These are phyloP conservation scores for Scheffersomyces parashehatae DNA, from an alignment of 1,139 yeast genomes.

Conservation along the genomic window DNA sequence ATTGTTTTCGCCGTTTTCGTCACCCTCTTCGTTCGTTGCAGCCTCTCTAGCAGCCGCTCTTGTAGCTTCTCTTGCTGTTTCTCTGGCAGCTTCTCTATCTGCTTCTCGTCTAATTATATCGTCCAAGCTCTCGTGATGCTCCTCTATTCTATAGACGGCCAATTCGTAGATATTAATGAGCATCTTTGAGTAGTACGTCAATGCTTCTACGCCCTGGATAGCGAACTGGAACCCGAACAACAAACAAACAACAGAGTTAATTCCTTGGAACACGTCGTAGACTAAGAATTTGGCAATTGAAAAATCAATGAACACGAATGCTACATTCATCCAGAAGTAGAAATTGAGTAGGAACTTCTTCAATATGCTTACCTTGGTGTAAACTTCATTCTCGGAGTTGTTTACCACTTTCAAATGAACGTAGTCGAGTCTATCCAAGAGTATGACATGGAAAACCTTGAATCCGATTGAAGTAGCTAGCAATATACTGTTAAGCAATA, in stretches of 20 bases:
- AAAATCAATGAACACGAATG: conserved; percentile 52
- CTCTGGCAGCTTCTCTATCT: background rate
- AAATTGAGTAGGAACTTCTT: conserved; percentile 16
- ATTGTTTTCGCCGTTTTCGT: conserved; percentile 2
- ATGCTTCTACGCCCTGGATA: conserved; percentile 57
- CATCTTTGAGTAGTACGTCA: conserved; percentile 50
- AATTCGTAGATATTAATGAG: conserved; percentile 61
- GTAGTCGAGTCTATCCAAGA: conserved; percentile 62
- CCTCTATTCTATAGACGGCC: conserved; percentile 22
- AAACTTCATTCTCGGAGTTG: conserved; percentile 23
- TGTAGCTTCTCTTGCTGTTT: too few species aligned
- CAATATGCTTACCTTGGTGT: conserved; percentile 29
- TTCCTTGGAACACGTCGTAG: conserved; percentile 56
- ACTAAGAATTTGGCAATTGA: conserved; percentile 56
- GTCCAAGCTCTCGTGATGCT: conserved; percentile 4
- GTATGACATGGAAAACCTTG: conserved; percentile 75
- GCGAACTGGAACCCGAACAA: conserved; percentile 79
- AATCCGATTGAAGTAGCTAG: conserved; percentile 50
- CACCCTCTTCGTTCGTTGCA: background rate
- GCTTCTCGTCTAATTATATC: conserved; percentile 3
- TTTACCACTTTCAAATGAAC: conserved; percentile 41
- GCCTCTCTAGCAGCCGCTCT: background rate
- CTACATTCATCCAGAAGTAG: conserved; percentile 33
- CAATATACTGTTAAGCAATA: conserved; percentile 49
- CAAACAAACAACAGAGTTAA: conserved; percentile 52